These are phyloP conservation scores for Spergularia bocconei DNA, from an alignment of 148 eudicot genomes.

Conservation along the genomic window DNA sequence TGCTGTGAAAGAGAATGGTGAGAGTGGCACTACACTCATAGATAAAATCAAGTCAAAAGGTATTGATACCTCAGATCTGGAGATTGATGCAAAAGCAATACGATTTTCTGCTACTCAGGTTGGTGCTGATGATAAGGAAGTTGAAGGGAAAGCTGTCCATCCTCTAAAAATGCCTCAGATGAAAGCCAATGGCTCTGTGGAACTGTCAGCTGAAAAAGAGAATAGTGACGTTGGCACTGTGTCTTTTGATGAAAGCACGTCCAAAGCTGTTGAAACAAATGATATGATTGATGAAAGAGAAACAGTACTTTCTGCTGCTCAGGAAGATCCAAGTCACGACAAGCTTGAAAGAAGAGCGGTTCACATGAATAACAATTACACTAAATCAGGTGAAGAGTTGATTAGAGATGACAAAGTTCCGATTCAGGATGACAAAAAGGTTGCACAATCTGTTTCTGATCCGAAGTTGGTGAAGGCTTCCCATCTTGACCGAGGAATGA, in stretches of 20 bases:
- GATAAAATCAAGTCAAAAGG: constrained; percentile 25
- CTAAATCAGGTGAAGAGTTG: constrained; percentile 27
- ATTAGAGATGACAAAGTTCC: constrained; percentile 18
- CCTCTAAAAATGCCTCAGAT: constrained; percentile 19
- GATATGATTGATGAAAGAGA: constrained; percentile 33
- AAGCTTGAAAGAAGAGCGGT: constrained; percentile 19
- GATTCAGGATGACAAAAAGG: constrained; percentile 21
- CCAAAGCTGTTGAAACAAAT: constrained; percentile 28
- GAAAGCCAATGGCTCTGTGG: constrained; percentile 23
- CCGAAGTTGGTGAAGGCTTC: constrained; percentile 22
- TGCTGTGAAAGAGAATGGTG: constrained; percentile 20
- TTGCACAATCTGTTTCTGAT: constrained; percentile 21
- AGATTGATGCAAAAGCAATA: constrained; percentile 26
- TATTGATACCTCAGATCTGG: constrained; percentile 26
- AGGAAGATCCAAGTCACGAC: constrained; percentile 24
- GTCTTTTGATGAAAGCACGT: constrained; percentile 15
- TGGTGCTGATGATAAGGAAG: constrained; percentile 24
- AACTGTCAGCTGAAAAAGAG: constrained; percentile 12
- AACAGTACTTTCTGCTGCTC: constrained; percentile 22
- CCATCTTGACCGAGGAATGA: constrained; percentile 27
- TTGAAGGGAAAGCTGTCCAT: constrained; percentile 18
- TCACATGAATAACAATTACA: constrained; percentile 22
- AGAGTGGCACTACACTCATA: constrained; percentile 14
- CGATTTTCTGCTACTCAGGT: constrained; percentile 24
- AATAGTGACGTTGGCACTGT: constrained; percentile 19